phyloP scores from a whole-genome alignment of 2,329 filamentous ascomycete genomes.

The Talaromyces sp. region DNA sequence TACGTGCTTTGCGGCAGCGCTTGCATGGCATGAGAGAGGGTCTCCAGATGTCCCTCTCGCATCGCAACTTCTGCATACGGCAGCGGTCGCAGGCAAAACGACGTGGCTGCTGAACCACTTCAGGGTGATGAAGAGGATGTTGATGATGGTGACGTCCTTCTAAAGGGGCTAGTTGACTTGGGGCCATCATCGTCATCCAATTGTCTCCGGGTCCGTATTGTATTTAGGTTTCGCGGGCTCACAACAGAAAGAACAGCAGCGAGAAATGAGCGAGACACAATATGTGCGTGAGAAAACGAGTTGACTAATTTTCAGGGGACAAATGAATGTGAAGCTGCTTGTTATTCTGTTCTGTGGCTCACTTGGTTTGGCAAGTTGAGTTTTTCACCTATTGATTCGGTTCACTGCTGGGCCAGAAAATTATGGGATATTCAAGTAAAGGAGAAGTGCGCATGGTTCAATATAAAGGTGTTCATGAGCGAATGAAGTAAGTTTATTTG shows the following conservation, averaged over 20 bases:
- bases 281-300: neutral
- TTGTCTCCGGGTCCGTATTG: neutral
- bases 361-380: neutral
- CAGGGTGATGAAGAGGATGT: neutral
- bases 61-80: slow-evolving; percentile 17
- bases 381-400: neutral
- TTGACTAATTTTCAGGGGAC: neutral
- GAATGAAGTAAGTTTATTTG: neutral
- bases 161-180: slow-evolving; percentile 5
- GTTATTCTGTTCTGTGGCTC: neutral
- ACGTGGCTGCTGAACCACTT: slow-evolving; percentile 15
- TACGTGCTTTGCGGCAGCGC: slow-evolving; percentile 15
- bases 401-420: neutral
- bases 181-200: slow-evolving; percentile 5
- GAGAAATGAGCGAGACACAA: neutral
- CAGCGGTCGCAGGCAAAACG: slow-evolving; percentile 18
- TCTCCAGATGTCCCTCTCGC: slow-evolving; percentile 16
- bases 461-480: neutral
- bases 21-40: slow-evolving; percentile 17
- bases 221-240: neutral
- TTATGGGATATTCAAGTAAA: neutral
- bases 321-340: slow-evolving; percentile 1
- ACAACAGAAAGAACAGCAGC: neutral
- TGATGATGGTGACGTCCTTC: slow-evolving; percentile 8
- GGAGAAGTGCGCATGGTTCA: neutral